Evolutionary conservation across 176 grass and related monocot species (phyloP), one percentile per base, ranked within the genome.

Genomic region (Pharus latifolius): DNA sequence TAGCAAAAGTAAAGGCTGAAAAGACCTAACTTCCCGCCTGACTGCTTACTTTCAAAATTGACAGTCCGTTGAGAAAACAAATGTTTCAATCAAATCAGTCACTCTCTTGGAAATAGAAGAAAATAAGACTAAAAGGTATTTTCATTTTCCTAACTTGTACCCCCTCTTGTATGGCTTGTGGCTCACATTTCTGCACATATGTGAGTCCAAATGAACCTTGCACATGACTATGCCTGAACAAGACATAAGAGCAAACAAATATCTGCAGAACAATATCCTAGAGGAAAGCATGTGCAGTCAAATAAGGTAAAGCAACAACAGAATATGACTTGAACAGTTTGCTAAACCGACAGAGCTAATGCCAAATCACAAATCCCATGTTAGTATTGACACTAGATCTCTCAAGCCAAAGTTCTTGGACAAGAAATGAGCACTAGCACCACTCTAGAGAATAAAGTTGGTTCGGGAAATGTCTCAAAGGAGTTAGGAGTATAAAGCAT

Each of bases 261-360:
- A 73, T 55, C 49, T 47, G 17, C 26, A 63, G 19, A 24, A 67
- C 33, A 67, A 70, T 56, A 17, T 48, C 46, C 9, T 37, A 30
- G 4, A 48, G 38, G 47, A 70, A 34, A 11, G 61, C n/a, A 37
- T 45, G 6, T 45, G 71, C 61, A 76, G n/a, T 64, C 4, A 6
- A 46, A 64, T 20, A 58, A 69, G 11, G 48, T 69, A 78, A 50
- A 75, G 52, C 25, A 65, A 15, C 57, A 63, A 53, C 17, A 70
- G 13, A 34, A 49, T 71, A 56, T 29, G 13, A 54, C 25, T 71
- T 8, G 38, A 84, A 72, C 43, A 55, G 6, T 54, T 46, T 45
- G 17, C 22, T 62, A 51, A 17, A 67, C 45, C 16, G 70, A 53
- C 6, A 54, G 70, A 38, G 34, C 26, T 16, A 19, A 57, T 12